Conservation (phyloP, 306 rosid genomes). For the Cyclanthera cordifolia region DNA sequence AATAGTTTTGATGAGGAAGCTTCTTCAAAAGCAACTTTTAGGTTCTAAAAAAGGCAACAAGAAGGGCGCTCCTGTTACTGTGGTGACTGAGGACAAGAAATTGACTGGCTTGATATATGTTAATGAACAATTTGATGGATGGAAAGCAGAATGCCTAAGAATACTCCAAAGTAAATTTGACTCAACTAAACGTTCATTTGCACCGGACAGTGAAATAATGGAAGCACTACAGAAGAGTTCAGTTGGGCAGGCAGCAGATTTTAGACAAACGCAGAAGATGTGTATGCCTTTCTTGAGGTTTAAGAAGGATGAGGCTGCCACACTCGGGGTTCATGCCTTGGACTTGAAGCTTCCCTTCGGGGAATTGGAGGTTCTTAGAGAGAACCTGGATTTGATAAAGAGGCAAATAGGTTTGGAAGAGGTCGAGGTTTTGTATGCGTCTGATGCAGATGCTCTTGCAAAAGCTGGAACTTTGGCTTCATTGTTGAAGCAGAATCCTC, state of each 20-base stretch:
- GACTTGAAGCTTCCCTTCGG: slow-evolving; percentile 72
- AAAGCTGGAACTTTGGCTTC: slow-evolving; percentile 55
- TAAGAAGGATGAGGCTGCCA: slow-evolving; percentile 58
- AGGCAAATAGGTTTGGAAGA: slow-evolving; percentile 67
- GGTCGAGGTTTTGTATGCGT: slow-evolving; percentile 50
- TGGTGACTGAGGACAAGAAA: slow-evolving; percentile 30
- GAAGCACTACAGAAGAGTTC: slow-evolving; percentile 49
- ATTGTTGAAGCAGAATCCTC: slow-evolving; percentile 57
- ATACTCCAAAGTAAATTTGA: slow-evolving; percentile 53
- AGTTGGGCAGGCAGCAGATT: slow-evolving; percentile 45
- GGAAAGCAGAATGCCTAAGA: slow-evolving; percentile 78
- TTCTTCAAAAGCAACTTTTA: slow-evolving; percentile 66
- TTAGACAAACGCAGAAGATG: slow-evolving; percentile 51
- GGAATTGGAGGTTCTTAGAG: slow-evolving; percentile 64
- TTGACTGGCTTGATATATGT: slow-evolving; percentile 53
- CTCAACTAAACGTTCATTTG: slow-evolving; percentile 29
- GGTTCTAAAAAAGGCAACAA: slow-evolving; percentile 63
- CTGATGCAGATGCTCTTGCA: slow-evolving; percentile 40
- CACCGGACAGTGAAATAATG: slow-evolving; percentile 44
- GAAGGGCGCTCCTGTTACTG: slow-evolving; percentile 40
- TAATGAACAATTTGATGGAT: slow-evolving; percentile 69
- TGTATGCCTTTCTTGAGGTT: slow-evolving; percentile 85
- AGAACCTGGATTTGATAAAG: slow-evolving; percentile 65
- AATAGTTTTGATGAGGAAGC: slow-evolving; percentile 66
- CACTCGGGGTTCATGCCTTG: slow-evolving; percentile 61